Conservation (phyloP, 768 basidiomycete genomes). For the Ephemerocybe angulata region DNA sequence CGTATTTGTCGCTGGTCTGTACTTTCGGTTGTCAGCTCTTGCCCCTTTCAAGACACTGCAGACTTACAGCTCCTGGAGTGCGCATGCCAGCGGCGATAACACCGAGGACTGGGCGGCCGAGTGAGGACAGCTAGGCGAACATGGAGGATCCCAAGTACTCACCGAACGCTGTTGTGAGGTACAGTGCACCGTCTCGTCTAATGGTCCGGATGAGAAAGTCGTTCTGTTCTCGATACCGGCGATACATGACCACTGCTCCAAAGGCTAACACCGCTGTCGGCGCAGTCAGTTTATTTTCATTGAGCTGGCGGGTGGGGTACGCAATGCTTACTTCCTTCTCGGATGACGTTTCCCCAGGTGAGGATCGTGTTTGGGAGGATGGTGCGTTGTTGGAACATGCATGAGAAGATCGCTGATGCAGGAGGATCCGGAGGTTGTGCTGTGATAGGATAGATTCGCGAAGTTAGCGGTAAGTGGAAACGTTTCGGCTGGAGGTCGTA, state of each 20-base stretch:
- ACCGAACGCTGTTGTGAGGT: background rate
- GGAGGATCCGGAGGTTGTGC: background rate
- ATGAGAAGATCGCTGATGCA: background rate
- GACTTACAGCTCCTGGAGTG: background rate
- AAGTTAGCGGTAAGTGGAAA: too few relatives aligned
- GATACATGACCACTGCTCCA: background rate
- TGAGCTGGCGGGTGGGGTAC: background rate
- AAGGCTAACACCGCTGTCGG: background rate
- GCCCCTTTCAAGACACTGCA: too few relatives aligned
- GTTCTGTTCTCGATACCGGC: background rate
- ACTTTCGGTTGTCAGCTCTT: background rate
- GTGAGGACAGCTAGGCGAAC: too few relatives aligned
- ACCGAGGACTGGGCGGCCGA: background rate
- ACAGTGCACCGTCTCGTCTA: background rate
- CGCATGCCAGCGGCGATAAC: background rate
- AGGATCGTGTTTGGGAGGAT: background rate
- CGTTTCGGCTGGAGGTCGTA: background rate
- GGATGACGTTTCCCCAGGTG: background rate
- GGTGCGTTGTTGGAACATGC: background rate
- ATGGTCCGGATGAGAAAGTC: background rate
- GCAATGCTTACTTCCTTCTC: background rate
- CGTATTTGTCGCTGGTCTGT: background rate
- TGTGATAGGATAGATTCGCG: background rate
- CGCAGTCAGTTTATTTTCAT: too few relatives aligned
- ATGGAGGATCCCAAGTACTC: background rate